These are phyloP conservation scores for Pyrenophora graminea DNA, from an alignment of 2,329 filamentous ascomycete species.

Conservation along the genomic window DNA sequence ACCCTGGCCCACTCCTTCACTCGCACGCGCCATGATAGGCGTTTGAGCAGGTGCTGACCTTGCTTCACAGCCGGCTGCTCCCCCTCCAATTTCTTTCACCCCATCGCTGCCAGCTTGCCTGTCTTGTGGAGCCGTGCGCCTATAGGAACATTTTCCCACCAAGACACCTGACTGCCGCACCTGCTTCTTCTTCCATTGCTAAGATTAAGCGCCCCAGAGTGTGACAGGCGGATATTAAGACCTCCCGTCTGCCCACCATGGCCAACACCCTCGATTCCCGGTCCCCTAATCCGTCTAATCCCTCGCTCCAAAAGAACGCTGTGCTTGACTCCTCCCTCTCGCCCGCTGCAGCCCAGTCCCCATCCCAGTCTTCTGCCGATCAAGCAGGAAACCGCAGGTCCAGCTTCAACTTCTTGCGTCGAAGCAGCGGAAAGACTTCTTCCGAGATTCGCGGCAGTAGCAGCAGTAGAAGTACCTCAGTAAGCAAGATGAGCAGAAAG, in stretches of 20 bases:
- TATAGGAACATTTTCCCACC: slow-evolving; percentile 14
- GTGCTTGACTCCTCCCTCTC: slow-evolving; percentile 35
- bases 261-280: slow-evolving; percentile 29
- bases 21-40: slow-evolving; percentile 18
- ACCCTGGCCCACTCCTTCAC: slow-evolving; percentile 26
- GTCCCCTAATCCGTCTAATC: slow-evolving; percentile 14
- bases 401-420: slow-evolving; percentile 46
- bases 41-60: slow-evolving; percentile 14
- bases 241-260: slow-evolving; percentile 32
- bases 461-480: slow-evolving; percentile 35
- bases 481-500: slow-evolving; percentile 59
- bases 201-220: slow-evolving; percentile 31
- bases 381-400: slow-evolving; percentile 27
- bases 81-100: slow-evolving; percentile 18
- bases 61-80: slow-evolving; percentile 15
- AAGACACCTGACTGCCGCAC: slow-evolving; percentile 16
- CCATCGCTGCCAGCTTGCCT: slow-evolving; percentile 1
- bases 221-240: slow-evolving; percentile 29
- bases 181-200: slow-evolving; percentile 27
- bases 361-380: slow-evolving; percentile 21
- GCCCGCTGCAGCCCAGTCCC: slow-evolving; percentile 19
- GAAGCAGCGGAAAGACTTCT: slow-evolving; percentile 33
- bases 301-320: slow-evolving; percentile 25
- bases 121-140: slow-evolving; percentile 9
- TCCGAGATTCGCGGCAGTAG: slow-evolving; percentile 28